A percentile compares a stretch with the other conserved stretches of the same genome.
These are phyloP conservation scores for Aspergillus ostianus DNA, from an alignment of 495 filamentous ascomycete species.

Conservation along the genomic window DNA sequence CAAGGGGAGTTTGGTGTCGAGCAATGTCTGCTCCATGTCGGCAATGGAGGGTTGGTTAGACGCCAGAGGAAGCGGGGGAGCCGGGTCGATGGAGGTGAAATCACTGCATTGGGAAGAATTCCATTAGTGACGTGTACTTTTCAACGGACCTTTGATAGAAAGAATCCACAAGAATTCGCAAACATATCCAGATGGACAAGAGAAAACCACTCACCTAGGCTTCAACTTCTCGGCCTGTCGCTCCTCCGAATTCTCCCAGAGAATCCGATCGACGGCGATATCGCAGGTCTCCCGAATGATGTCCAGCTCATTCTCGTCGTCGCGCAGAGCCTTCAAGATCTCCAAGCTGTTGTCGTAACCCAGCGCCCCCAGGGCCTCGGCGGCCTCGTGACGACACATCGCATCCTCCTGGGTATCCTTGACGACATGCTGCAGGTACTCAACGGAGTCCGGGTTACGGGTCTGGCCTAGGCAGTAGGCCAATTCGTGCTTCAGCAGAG, in stretches of 20 bases:
- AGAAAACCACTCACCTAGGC: conserved; percentile 60
- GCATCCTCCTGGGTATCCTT: conserved; percentile 75
- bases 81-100: conserved; percentile 94
- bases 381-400: conserved; percentile 97
- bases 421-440: conserved; percentile 73
- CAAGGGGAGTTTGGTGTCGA: conserved; percentile 74
- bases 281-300: conserved; percentile 96
- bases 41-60: conserved; percentile 60
- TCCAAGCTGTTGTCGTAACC: conserved; percentile 69
- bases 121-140: neutral
- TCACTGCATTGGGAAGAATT: conserved; percentile 54
- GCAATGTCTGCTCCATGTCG: conserved; percentile 69
- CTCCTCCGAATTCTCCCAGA: conserved; percentile 82
- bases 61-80: conserved; percentile 75
- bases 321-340: conserved; percentile 66
- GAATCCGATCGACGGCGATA: conserved; percentile 88
- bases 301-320: conserved; percentile 66
- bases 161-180: neutral
- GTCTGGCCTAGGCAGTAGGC: conserved; percentile 97
- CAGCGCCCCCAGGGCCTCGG: conserved; percentile 90
- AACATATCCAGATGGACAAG: neutral
- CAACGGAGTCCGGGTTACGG: conserved; percentile 67
- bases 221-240: conserved; percentile 70
- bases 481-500: conserved; percentile 88
- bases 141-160: conserved; percentile 5